A percentile compares a stretch with the other conserved stretches of the same genome.
phyloP scores from a whole-genome alignment of 2,329 filamentous ascomycete species.

The Ophiostoma perfectum region DNA sequence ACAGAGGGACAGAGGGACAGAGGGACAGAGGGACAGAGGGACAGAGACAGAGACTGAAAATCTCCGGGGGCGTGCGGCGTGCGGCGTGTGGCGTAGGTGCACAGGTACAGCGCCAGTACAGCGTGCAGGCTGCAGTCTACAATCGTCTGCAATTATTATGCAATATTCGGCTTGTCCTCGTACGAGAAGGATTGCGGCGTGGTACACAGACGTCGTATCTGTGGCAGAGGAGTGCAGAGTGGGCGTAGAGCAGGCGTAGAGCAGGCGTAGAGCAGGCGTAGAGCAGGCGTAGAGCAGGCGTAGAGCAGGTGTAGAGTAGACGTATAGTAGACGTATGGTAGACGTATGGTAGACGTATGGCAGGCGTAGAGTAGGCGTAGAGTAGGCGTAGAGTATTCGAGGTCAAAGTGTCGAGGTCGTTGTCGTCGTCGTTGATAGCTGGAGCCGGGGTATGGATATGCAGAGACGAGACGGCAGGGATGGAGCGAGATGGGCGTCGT shows the following conservation, averaged over 20 bases:
- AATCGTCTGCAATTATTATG: too few relatives aligned
- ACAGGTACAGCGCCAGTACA: conserved; percentile 4
- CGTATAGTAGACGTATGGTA: background rate
- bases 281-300: background rate
- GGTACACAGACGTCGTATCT: conserved; percentile 7
- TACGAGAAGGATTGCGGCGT: conserved; percentile 5
- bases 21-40: background rate
- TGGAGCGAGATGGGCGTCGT: conserved; percentile 8
- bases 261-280: background rate
- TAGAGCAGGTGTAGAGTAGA: background rate
- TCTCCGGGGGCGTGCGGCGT: background rate
- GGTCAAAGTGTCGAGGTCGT: background rate
- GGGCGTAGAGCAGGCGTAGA: background rate
- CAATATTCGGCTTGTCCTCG: background rate
- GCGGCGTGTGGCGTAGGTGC: conserved; percentile 5
- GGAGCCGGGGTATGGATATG: background rate
- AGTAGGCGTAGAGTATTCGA: background rate
- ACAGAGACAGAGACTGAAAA: conserved; percentile 1
- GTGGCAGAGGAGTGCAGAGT: background rate
- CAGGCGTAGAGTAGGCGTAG: background rate
- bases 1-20: background rate
- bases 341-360: background rate
- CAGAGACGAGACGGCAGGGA: conserved; percentile 5
- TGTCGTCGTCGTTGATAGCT: background rate
- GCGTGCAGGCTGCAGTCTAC: conserved; percentile 5